These are phyloP conservation scores for Exophiala sp. DNA, from an alignment of 2,329 filamentous ascomycete species.

Conservation along the genomic window DNA sequence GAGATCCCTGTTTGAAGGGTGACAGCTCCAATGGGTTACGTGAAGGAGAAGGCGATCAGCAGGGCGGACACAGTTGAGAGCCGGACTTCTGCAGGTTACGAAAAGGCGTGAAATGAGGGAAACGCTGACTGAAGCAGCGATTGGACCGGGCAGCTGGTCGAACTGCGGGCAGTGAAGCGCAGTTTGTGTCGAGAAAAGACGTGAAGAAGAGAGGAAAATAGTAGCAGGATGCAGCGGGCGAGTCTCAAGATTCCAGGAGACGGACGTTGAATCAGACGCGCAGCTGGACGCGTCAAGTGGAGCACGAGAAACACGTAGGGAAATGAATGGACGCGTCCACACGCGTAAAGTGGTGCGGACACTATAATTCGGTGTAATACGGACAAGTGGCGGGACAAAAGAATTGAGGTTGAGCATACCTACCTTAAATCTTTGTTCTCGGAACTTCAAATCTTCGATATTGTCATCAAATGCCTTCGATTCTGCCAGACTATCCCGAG, in stretches of 20 bases:
- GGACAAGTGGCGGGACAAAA: no score
- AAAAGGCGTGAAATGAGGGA: slow-evolving; percentile 4
- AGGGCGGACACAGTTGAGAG: slow-evolving; percentile 9
- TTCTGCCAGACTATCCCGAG: no score
- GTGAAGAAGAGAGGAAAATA: slow-evolving; percentile 2
- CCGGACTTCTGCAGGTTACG: slow-evolving; percentile 25
- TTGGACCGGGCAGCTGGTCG: slow-evolving; percentile 20
- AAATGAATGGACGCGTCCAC: not conserved
- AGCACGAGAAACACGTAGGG: slow-evolving; percentile 3
- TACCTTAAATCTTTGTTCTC: no score
- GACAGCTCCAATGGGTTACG: slow-evolving; percentile 3
- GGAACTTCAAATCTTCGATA: no score
- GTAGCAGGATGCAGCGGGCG: not conserved
- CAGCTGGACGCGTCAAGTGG: slow-evolving; percentile 3
- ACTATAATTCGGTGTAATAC: no score
- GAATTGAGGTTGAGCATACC: no score
- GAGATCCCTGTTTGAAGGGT: slow-evolving; percentile 15
- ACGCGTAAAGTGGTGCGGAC: not conserved
- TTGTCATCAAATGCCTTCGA: no score
- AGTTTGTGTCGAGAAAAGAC: no score
- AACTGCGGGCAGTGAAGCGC: slow-evolving; percentile 8
- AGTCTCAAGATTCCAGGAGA: not conserved
- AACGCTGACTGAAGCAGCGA: slow-evolving; percentile 16
- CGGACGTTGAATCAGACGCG: slow-evolving; percentile 1
- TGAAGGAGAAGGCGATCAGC: not conserved